Evolutionary conservation across 2,329 filamentous ascomycete genomes (phyloP), one percentile per base, ranked within the genome.

Genomic region (Lachnellula willkommii): DNA sequence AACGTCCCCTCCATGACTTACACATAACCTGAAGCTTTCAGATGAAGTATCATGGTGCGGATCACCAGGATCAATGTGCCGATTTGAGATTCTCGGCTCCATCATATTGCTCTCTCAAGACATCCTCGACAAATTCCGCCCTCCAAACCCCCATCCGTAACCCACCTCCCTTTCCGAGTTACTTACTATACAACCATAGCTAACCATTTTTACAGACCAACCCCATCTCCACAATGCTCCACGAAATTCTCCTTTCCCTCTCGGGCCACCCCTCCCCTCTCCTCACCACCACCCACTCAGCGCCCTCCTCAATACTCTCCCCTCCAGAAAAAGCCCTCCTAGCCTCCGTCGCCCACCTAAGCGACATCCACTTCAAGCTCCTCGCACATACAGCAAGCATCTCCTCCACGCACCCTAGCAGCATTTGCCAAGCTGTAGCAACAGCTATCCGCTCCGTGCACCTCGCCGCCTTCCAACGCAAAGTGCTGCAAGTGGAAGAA

Each of bases 241-340:
- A 97, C 82, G 94, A 99, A 79, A 90, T 99, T 76, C 85, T 97
- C 73, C 87, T 99, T 73, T 93, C 92, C 72, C 85, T 97, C 73
- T 95, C 92, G 67, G 93, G 94, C 64, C 90, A 97, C 75, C 88
- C 89, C 62, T 96, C 93, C 62, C 88, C 91, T 64, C 83, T 97
- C 69, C 88, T 96, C 75, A 81, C 82, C 71, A 68, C 73, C 66
- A 72, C 77, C 65, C 76, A 75, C 62, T 70, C 75, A 68, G 72
- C 74, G 65, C 70, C 77, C 52, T 66, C 73, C 66, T 71, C 76
- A 65, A 70, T 79, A 68, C 71, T 87, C 68, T 89, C 91, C 47
- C 87, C 90, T 40, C 85, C 91, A 51, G 93, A 96, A 73, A 84
- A 85, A 68, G 88, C 90, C 63, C 83, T 97, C 60, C 81, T 99